Evolutionary conservation across 2,329 filamentous ascomycete genomes (phyloP), one percentile per base, ranked within the genome.

Genomic region (Zymoseptoria brevis): DNA sequence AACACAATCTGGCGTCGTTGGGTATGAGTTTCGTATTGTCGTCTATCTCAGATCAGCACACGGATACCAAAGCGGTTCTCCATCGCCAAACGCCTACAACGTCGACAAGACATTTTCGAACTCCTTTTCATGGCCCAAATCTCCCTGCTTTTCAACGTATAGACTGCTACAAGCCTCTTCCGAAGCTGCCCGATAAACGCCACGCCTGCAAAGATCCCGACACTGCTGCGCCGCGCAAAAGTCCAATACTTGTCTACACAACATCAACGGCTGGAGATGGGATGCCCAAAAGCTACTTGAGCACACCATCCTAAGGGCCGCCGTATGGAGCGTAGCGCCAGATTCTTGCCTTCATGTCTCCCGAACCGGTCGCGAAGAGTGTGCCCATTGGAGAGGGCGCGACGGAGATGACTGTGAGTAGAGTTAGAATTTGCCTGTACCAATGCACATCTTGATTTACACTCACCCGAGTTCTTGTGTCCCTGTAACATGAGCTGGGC

Each of bases 401-500:
- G 56, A 99, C 94, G 2, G 92, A 96, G 69, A 97, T 97, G 68
- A 99, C 94, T 85, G 66, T 57, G 50, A 54, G 21, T 6, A 19
- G 3, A n/a, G 55, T 61, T 54, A 60, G 56, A 58, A 19, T 4
- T 19, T 49, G 41, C n/a, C n/a, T 29, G 22, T 8, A 45, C 11
- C 5, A 45, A 11, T 5, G 22, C 7, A 16, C 26, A 63, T 67
- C 63, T 67, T 64, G 62, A 26, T 5, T 51, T 21, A 19, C 55
- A 76, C 80, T 69, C 74, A 86, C 84, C 83, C 9, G 90, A 96
- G 77, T 97, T 97, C 82, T 97, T 97, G 75, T 99, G 94, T 24
- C 94, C 94, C 75, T 97, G 94, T 62, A 99, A 83, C 94, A 97
- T 97, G 73, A 99, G 87, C 77, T 97, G 93, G 1, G 93, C 95